These are phyloP conservation scores for Hansfordia pulvinata DNA, from an alignment of 2,329 filamentous ascomycete species.

Conservation along the genomic window DNA sequence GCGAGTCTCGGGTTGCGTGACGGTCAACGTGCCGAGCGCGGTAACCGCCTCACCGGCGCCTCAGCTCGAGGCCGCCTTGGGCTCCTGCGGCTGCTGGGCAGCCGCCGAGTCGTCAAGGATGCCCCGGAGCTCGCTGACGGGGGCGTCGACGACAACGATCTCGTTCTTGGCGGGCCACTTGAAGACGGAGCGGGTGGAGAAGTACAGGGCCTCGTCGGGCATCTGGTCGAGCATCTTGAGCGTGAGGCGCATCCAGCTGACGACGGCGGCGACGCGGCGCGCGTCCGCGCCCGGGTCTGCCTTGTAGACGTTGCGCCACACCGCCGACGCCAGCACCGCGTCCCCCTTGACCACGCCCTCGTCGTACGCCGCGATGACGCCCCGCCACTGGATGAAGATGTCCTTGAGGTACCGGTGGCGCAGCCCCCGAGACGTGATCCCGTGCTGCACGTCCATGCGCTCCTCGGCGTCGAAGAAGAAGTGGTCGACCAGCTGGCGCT, in stretches of 20 bases:
- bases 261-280: constrained; percentile 35
- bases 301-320: constrained; percentile 93
- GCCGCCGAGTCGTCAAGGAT: constrained; percentile 11
- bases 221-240: constrained; percentile 34
- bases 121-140: constrained; percentile 23
- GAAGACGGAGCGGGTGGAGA: constrained; percentile 22
- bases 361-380: constrained; percentile 71
- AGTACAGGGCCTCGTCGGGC: constrained; percentile 26
- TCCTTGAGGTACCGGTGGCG: constrained; percentile 67
- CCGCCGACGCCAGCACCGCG: constrained; percentile 62
- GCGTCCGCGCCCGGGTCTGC: constrained; percentile 39
- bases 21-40: too few relatives aligned
- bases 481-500: constrained; percentile 85
- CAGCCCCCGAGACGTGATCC: constrained; percentile 43
- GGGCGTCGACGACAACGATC: constrained; percentile 23
- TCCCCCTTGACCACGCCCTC: constrained; percentile 69
- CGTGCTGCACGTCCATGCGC: constrained; percentile 70
- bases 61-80: constrained; percentile 8
- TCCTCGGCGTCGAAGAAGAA: constrained; percentile 87
- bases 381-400: constrained; percentile 86
- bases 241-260: constrained; percentile 39
- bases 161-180: constrained; percentile 24
- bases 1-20: too few relatives aligned
- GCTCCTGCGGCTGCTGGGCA: constrained; percentile 3
- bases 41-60: too few relatives aligned